Evolutionary conservation across 495 filamentous ascomycete genomes (phyloP), one percentile per base, ranked within the genome.

Genomic region (Penicillium pancosmium): DNA sequence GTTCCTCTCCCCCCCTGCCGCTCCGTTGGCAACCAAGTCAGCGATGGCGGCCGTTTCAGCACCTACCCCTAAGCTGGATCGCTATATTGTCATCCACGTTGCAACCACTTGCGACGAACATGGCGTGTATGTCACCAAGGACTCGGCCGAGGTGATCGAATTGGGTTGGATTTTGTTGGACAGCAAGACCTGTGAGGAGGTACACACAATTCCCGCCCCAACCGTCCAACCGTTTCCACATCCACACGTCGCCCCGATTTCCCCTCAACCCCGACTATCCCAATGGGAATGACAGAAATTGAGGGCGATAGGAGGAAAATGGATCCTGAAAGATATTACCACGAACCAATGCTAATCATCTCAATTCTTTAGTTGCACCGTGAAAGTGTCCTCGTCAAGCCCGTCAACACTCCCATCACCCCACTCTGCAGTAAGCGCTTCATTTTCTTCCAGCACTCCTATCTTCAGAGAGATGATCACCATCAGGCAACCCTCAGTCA

Each of bases 61-160:
- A 66, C 76, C 76, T 63, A 77, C 74, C 51, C 78, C 80, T 59
- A 91, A 89, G 78, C 86, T 93, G 78, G 94, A 98, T 79, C 89
- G 92, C 68, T 98, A 96, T 74, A 88, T 96, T 61, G 91, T 98
- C 67, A 94, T 97, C 71, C 94, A 98, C 77, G 93, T 98, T 65
- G 94, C 95, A 59, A 98, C 95, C 33, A 98, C 94, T 63, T 98
- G 94, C 77, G 94, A 98, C 74, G 94, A 98, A 69, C 94, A 98
- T 78, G 94, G 94, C 57, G 95, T 98, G 56, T 98, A 98, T 77
- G 94, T 98, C 52, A 98, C 95, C 35, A 97, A 97, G 79, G 94
- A 98, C 72, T 97, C 93, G 38, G 95, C 94, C 56, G 94, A 98
- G 78, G 95, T 98, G 53, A 98, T 98, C 73, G 94, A 98, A 82